Base-by-base conservation (phyloP, 2,329 filamentous ascomycete species). In the Cladorrhinum sp. region DNA sequence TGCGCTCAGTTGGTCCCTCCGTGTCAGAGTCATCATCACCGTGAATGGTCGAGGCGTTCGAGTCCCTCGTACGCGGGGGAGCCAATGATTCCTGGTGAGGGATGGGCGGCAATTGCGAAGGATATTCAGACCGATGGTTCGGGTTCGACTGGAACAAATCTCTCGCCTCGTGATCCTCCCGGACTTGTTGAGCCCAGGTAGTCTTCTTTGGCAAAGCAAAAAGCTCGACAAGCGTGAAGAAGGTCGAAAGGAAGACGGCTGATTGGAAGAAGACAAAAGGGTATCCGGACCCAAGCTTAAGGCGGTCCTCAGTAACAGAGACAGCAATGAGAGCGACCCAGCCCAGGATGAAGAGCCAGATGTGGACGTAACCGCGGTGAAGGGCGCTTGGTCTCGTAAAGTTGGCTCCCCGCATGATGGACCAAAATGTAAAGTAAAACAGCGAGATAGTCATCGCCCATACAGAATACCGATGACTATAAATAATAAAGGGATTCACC, bases 401-500 rank as follows among this genome's bases (percentile, higher is more conserved):
- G 69, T 92, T 89, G 16, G 91, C 90, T 1, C 90, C 87, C 18
- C 88, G 85, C 68, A 92, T 86, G 36, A 96, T 80, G 64, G 92
- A 88, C 93, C 93, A 98, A 50, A 92, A 87, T 20, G 88, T 74
- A 61, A 89, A 87, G 69, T 95, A 86, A 80, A 92, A 96, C 0
- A 91, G 80, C 0, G 90, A 90, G 0, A 93, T 71, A 77, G 92
- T 90, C 88, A 96, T 96, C 25, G 86, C 85, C 73, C 71, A 83
- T 70, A 97, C 89, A 4, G 90, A 82, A 72, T 95, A 98, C 52
- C 87, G 83, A 68, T 90, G 96, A 75, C 91, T 93, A 76, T 97
- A 95, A n/a, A 95, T 79, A 68, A 98, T 92, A 68, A 91, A 84
- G 1, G 93, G 92, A 70, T 98, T 98, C 71, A 93, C 77, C 73